Conservation (phyloP, 441 rosid species). For the Populus hybrid region DNA sequence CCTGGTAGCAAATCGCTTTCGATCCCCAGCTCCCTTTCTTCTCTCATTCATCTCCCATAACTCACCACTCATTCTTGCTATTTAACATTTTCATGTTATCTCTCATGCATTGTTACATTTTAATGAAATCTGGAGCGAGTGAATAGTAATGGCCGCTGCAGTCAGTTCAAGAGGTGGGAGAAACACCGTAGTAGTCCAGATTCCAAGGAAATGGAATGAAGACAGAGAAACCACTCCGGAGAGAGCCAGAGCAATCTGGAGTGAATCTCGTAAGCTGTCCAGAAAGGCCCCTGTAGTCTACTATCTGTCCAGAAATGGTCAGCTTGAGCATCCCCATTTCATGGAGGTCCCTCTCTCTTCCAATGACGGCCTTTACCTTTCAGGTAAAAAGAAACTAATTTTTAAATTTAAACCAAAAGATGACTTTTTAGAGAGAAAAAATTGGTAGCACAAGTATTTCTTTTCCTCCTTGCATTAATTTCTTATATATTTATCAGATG, state of each 20-base stretch:
- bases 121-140: constrained; percentile 7
- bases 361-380: constrained; percentile 59
- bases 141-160: constrained; percentile 19
- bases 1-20: constrained; percentile 13
- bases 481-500: constrained; percentile 42
- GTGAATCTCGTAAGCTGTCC: constrained; percentile 35
- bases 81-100: not conserved
- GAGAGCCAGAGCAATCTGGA: constrained; percentile 49
- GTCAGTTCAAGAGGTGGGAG: constrained; percentile 37
- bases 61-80: not conserved
- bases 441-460: not conserved
- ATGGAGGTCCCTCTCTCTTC: constrained; percentile 78
- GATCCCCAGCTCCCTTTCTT: not conserved
- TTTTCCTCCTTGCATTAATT: not conserved
- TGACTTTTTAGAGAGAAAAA: not conserved
- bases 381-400: constrained; percentile 43
- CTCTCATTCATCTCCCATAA: not conserved
- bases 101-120: not conserved
- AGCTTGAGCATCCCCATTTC: constrained; percentile 97
- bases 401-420: not conserved
- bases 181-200: constrained; percentile 35
- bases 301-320: constrained; percentile 81
- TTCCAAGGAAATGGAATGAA: constrained; percentile 51
- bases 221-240: constrained; percentile 58
- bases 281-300: constrained; percentile 77